Percentiles rank a stretch among this genome's conserved stretches.
phyloP scores from a whole-genome alignment of 306 rosid genomes.

The Rosa rugosa region DNA sequence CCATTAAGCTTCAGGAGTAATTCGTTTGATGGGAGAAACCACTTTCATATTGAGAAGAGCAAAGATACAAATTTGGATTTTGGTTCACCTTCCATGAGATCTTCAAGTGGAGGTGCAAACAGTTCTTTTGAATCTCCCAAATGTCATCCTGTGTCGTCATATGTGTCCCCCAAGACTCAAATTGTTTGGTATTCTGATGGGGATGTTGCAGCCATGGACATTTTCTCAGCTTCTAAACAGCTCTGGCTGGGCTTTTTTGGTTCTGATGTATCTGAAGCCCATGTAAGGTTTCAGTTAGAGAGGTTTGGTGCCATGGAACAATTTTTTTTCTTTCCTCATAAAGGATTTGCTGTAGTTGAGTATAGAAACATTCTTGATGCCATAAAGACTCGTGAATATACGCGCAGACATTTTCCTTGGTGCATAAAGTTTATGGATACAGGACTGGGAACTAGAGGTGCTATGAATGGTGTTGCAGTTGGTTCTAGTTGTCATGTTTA shows the following conservation, averaged over 20 bases:
- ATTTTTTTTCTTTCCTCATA: constrained; percentile 62
- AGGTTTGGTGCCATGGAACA: constrained; percentile 83
- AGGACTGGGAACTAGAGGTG: constrained; percentile 91
- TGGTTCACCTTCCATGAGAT: constrained; percentile 54
- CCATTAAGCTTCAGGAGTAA: constrained; percentile 54
- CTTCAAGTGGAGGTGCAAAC: constrained; percentile 57
- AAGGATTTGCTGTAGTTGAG: constrained; percentile 83
- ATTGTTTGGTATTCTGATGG: constrained; percentile 78
- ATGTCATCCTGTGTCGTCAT: constrained; percentile 47
- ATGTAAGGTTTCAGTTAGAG: constrained; percentile 76
- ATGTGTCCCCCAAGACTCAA: constrained; percentile 47
- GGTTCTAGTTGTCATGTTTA: constrained; percentile 77
- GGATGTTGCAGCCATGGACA: constrained; percentile 78
- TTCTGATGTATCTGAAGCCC: constrained; percentile 74
- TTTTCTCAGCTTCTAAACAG: constrained; percentile 83
- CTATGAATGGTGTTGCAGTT: constrained; percentile 74
- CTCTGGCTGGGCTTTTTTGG: constrained; percentile 78
- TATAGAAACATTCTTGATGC: constrained; percentile 81
- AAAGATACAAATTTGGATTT: constrained; percentile 51
- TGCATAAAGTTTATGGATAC: constrained; percentile 78
- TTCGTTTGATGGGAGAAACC: constrained; percentile 65
- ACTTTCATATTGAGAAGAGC: constrained; percentile 52
- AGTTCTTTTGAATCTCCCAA: constrained; percentile 62
- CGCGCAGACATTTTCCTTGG: constrained; percentile 76
- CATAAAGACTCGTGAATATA: constrained; percentile 65